Base-by-base conservation (phyloP, 2,329 filamentous ascomycete species). In the Bisporella sp. region DNA sequence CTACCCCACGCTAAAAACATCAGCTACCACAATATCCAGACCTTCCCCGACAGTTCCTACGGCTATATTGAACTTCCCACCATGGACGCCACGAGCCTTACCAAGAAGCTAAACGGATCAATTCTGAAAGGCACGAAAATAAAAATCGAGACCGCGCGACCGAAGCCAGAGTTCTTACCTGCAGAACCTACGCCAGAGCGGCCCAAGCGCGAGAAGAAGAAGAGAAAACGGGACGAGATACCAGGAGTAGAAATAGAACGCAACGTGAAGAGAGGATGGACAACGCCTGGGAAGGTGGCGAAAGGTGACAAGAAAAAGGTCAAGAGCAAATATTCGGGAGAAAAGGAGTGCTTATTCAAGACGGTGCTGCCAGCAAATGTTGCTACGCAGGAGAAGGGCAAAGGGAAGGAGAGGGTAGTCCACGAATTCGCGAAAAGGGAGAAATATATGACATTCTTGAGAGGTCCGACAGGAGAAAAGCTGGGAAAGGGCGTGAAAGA, bases 381-480 rank as follows among this genome's bases (percentile, higher is more conserved):
- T 7, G 59, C 58, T 5, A 57, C 58, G 45, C 54, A 55, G 1
- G 64, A 72, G 6, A 81, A 79, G 58, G 82, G 78, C 58, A 82
- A 81, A 59, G 81, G 78, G 64, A 79, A 79, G 57, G 80, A 87
- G 52, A 75, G 84, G 1, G 73, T 89, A 4, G 77, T 97, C 3
- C 91, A 97, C 67, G 93, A 99, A 65, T 97, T 96, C 64, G 81
- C 86, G 59, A 90, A 89, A 65, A 90, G 86, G 6, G 82, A 81
- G 37, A 92, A 89, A 61, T 85, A 89, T 56, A 88, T 90, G 0
- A 86, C 80, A 4, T 96, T 96, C 64, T 68, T 96, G 52, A 89
- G 88, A 65, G 72, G 75, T 5, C 73, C 64, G 41, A 68, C 71
- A 5, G 66, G 70, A 1, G 69, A 68, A 1, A 69, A 69, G 2